Conservation (phyloP, 2,329 filamentous ascomycete species). For the Fusarium armeniacum region DNA sequence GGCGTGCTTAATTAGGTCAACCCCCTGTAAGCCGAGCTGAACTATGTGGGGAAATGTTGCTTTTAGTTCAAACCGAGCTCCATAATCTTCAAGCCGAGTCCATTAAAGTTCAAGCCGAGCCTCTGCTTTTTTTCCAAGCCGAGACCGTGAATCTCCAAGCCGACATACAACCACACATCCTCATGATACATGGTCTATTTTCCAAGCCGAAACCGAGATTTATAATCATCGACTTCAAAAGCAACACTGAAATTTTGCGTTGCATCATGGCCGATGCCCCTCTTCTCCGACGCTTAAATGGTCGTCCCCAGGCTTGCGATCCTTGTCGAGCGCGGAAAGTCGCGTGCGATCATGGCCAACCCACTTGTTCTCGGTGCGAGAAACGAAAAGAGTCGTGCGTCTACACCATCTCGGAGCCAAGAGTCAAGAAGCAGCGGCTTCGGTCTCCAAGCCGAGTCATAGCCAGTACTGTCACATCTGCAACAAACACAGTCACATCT, state of each 20-base stretch:
- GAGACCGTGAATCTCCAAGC: neutral
- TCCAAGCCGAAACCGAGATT: conserved; percentile 35
- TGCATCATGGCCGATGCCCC: conserved; percentile 36
- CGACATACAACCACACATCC: neutral
- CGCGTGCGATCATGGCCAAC: conserved; percentile 60
- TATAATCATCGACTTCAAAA: conserved; percentile 23
- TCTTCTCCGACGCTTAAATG: conserved; percentile 49
- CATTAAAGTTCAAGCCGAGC: conserved; percentile 20
- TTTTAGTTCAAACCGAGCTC: conserved; percentile 8
- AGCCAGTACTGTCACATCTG: neutral
- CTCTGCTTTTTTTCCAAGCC: conserved; percentile 2
- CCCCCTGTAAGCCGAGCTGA: conserved; percentile 40
- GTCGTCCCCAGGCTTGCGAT: conserved; percentile 52
- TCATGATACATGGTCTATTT: neutral
- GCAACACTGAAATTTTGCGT: conserved; percentile 4
- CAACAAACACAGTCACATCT: neutral
- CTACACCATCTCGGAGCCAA: conserved; percentile 51
- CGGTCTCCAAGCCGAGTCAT: conserved; percentile 13
- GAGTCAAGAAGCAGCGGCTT: conserved; percentile 36
- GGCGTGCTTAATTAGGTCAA: conserved; percentile 12
- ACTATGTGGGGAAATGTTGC: conserved; percentile 23
- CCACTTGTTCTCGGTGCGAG: conserved; percentile 57
- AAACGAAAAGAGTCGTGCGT: conserved; percentile 56
- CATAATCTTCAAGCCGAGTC: conserved; percentile 3
- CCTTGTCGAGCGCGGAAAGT: conserved; percentile 60